phyloP scores from a whole-genome alignment of 768 basidiomycete species.

The Amanita phalloides region DNA sequence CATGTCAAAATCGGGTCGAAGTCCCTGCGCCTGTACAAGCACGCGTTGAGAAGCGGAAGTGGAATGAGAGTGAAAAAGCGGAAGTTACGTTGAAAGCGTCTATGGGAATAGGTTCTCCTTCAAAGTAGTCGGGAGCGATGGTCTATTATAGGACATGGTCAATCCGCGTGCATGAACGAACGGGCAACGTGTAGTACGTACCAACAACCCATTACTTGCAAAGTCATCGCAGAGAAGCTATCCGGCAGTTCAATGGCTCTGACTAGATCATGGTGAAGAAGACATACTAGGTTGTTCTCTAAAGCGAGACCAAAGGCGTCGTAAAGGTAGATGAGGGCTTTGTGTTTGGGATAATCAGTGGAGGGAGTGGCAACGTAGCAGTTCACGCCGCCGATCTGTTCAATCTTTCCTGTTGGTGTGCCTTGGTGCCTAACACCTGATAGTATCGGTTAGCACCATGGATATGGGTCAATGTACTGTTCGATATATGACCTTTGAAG shows the following conservation, averaged over 20 bases:
- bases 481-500: background rate
- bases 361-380: constrained; percentile 46
- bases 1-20: constrained; percentile 25
- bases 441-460: background rate
- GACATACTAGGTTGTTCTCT: background rate
- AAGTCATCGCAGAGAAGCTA: constrained; percentile 19
- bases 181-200: background rate
- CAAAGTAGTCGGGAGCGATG: constrained; percentile 30
- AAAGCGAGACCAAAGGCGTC: constrained; percentile 37
- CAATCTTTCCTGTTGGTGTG: constrained; percentile 29
- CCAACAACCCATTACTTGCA: constrained; percentile 22
- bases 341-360: constrained; percentile 39
- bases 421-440: constrained; percentile 4
- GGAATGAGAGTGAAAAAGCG: background rate
- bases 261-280: background rate
- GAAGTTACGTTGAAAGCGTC: background rate
- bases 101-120: constrained; percentile 28
- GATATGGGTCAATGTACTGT: too few species aligned
- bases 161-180: background rate
- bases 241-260: background rate
- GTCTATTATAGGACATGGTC: constrained; percentile 14
- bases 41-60: background rate
- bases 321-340: constrained; percentile 42
- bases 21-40: background rate
- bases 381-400: constrained; percentile 34